Conservation (phyloP, 176 grass and related monocot genomes). For the Poa pratensis region DNA sequence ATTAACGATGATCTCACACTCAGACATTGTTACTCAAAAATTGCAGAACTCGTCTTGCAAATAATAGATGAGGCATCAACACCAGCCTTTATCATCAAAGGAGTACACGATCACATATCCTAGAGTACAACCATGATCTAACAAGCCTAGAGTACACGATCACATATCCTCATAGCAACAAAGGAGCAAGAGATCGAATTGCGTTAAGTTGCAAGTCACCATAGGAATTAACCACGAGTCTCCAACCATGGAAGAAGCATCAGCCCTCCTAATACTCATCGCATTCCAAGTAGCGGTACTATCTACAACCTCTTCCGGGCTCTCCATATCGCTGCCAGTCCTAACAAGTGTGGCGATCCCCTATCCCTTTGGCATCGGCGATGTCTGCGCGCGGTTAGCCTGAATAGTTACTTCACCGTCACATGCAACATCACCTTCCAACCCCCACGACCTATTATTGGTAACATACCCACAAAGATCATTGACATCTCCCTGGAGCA, state of each 20-base stretch:
- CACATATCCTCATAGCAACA: not conserved
- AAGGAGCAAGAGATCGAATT: not conserved
- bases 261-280: not conserved
- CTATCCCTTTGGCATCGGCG: constrained; percentile 44
- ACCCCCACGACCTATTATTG: constrained; percentile 20
- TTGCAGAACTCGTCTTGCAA: not conserved
- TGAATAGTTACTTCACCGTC: not conserved
- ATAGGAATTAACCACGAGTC: not conserved
- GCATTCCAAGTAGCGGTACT: not conserved
- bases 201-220: not conserved
- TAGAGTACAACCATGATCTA: not conserved
- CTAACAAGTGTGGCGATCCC: constrained; percentile 43
- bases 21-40: not conserved
- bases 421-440: constrained; percentile 33
- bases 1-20: not conserved
- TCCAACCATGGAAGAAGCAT: constrained; percentile 4
- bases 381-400: not conserved
- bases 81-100: not conserved
- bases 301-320: not conserved
- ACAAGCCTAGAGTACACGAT: not conserved
- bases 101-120: not conserved
- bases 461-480: not conserved
- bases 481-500: constrained; percentile 13
- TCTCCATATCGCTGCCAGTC: constrained; percentile 2
- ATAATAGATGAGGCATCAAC: not conserved